phyloP scores from a whole-genome alignment of 1,284 basidiomycete species.

The Heterobasidion occidentale region DNA sequence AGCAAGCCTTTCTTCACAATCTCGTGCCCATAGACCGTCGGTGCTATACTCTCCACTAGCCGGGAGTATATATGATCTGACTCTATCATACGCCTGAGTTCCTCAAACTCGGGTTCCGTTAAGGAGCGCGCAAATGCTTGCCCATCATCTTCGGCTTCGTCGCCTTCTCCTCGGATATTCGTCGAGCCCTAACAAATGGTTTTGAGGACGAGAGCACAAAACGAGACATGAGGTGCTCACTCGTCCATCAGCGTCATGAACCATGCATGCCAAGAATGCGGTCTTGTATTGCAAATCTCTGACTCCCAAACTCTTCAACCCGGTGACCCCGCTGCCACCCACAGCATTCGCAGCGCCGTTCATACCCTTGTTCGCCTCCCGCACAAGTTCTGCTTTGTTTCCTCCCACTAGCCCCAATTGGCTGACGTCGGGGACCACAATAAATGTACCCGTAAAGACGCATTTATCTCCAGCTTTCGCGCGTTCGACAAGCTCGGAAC shows the following conservation, averaged over 20 bases:
- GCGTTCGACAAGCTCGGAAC: conserved; percentile 92
- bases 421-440: conserved; percentile 97
- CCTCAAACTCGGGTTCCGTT: conserved; percentile 92
- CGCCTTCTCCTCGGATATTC: conserved; percentile 84
- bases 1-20: conserved; percentile 98
- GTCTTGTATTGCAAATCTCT: conserved; percentile 97
- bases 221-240: conserved; percentile 35
- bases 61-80: conserved; percentile 92
- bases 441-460: conserved; percentile 96
- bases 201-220: background rate
- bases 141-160: conserved; percentile 68
- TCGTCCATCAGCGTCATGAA: conserved; percentile 81
- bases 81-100: conserved; percentile 91
- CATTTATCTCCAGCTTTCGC: conserved; percentile 99
- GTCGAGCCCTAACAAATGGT: conserved; percentile 50
- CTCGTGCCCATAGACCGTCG: conserved; percentile 98
- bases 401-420: conserved; percentile 95
- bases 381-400: conserved; percentile 84
- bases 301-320: conserved; percentile 91
- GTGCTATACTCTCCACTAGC: conserved; percentile 91
- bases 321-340: conserved; percentile 86
- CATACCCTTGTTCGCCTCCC: conserved; percentile 68
- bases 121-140: conserved; percentile 82
- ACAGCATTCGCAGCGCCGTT: conserved; percentile 58
- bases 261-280: conserved; percentile 98